Base-by-base conservation (phyloP, 192 early-diverging fungal species). In the Spizellomyces sp. region DNA sequence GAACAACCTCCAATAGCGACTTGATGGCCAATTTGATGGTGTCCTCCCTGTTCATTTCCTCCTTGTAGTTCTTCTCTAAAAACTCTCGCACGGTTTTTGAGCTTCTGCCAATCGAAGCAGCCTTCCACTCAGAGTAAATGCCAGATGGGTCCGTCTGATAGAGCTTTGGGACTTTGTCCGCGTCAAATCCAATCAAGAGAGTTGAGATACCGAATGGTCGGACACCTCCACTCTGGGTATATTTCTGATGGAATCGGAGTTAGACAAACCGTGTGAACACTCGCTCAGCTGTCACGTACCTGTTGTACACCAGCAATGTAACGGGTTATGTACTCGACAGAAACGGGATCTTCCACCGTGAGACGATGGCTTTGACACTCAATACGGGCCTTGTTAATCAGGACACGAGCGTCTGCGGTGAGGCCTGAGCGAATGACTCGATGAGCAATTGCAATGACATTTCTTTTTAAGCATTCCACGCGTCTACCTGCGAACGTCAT, bases 131-230 rank as follows among this genome's bases (percentile, higher is more conserved):
- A 70, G 95, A 93, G 76, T 96, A 98, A 75, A 97, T 97, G 36
- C 97, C 97, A n/a, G 94, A 94, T 10, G 97, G 97, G 58, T 99
- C 96, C 6, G 97, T 99, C 82, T 95, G 94, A 82, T 95, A 99
- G 62, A 99, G 87, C 79, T 92, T 91, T 27, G 97, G 95, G 6
- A 85, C 80, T 80, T 90, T 90, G 77, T 96, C 91, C 7, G 86
- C 78, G 70, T 98, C 94, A 77, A 96, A 95, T 9, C 97, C 97
- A 69, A 96, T 92, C 68, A 98, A 89, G 60, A 99, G 86, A 62
- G 95, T 95, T 46, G 96, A 97, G 73, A 99, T 96, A 69, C 97
- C 97, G 79, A 98, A 99, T 21, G 97, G 97, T 71, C 97, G 91
- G 15, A 96, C 93, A 83, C 97, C 97, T 77, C 95, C 96, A 83